Evolutionary conservation across 169 alveolate genomes (phyloP), one percentile per base, ranked within the genome.

Genomic region (Condylostoma magnum): DNA sequence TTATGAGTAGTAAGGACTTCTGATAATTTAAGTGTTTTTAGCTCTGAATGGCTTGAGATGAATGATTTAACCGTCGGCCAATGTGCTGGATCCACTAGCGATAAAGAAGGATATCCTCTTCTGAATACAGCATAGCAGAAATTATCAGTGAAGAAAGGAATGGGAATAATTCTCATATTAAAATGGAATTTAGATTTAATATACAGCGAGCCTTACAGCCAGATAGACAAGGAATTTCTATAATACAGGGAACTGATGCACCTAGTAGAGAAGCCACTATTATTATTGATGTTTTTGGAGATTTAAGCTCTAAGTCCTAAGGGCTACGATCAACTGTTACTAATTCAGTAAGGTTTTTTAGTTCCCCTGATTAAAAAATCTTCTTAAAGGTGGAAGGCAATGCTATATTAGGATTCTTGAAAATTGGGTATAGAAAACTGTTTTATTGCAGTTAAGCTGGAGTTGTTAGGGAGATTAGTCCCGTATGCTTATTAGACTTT

Each of bases 401-500:
- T 48, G 60, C 52, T 53, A 75, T 79, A 37, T 55, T 82, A 18
- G 93, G 95, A 0, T 58, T 90, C 41, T 53, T 90, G 15, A 90
- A 82, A 73, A 86, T 86, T 4, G 95, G 93, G 33, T 51, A 71
- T 47, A 90, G 84, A 36, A 86, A 84, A 43, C 73, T 90, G 44
- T 90, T 86, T 73, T 73, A 83, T 54, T 43, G 91, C 51, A 87
- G 86, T 73, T 84, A 79, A 66, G 34, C 63, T 15, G 93, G 95
- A n/a, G 31, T 53, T 15, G 75, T 86, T 52, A 85, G 76, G 47
- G 93, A 90, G 71, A 82, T 90, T 1, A 69, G 83, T 41, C 95
- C 95, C 4, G 25, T 86, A 12, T 90, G 95, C 68, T 92, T 90
- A 6, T 79, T 90, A 41, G 95, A 90, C 58, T 90, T 90, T 81